A percentile compares a stretch with the other conserved stretches of the same genome.
Conservation (phyloP, 2,329 filamentous ascomycete genomes). For the Aspergillus fumigatus region DNA sequence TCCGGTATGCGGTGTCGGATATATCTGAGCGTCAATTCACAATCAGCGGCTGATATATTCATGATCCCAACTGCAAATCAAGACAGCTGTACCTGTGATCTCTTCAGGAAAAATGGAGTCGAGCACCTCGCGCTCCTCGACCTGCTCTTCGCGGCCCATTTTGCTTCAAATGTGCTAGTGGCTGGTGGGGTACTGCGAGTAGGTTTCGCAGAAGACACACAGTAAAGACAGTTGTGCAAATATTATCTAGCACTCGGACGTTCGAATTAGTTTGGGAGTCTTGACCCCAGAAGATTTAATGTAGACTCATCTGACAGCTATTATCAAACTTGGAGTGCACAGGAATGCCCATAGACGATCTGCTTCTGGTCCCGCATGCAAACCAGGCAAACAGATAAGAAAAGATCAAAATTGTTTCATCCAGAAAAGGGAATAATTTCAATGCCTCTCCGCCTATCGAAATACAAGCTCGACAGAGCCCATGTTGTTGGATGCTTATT, state of each 20-base stretch:
- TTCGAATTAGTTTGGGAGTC: neutral
- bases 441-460: conserved; percentile 9
- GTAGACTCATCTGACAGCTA: neutral
- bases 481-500: neutral
- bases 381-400: conserved; percentile 38
- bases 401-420: conserved; percentile 25
- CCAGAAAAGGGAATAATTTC: conserved; percentile 15
- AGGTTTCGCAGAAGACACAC: neutral
- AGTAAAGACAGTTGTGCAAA: neutral
- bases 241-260: neutral
- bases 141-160: conserved; percentile 72
- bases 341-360: conserved; percentile 15
- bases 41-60: conserved; percentile 14
- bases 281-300: neutral
- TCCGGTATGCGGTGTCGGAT: conserved; percentile 81
- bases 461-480: neutral
- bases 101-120: conserved; percentile 98
- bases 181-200: conserved; percentile 25
- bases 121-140: conserved; percentile 94
- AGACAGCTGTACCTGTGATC: conserved; percentile 66
- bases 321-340: conserved; percentile 4
- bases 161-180: conserved; percentile 24
- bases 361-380: conserved; percentile 37
- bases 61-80: neutral
- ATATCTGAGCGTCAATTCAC: conserved; percentile 57